Evolutionary conservation across 202 grass and related monocot species (phyloP).

Genomic region (Saccharum hybrid): DNA sequence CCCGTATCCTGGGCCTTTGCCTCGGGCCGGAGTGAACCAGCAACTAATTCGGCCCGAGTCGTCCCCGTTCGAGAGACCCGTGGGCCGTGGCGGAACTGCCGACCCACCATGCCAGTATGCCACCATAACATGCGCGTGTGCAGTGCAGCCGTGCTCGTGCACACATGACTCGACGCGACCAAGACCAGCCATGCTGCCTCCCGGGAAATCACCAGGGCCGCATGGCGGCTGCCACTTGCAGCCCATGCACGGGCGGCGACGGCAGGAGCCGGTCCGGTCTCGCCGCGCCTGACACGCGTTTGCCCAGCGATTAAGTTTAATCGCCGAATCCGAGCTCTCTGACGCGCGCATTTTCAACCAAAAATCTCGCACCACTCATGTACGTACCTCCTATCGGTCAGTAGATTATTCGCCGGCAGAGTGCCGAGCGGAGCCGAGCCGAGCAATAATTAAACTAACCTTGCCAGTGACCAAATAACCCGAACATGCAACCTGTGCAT

Average conservation of each 20-base stretch:
- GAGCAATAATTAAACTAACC: neutral
- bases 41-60: neutral
- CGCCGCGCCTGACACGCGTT: slow-evolving; percentile 25
- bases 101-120: too few species aligned
- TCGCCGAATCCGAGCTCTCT: neutral
- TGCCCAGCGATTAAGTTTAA: neutral
- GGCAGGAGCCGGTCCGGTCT: neutral
- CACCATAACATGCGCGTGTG: neutral
- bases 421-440: neutral
- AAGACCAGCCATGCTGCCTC: neutral
- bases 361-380: neutral
- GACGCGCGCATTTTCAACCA: slow-evolving; percentile 7
- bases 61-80: neutral
- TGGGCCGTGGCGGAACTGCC: neutral
- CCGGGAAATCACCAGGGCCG: neutral
- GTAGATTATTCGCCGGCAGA: neutral
- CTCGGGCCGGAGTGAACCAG: neutral
- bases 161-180: neutral
- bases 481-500: neutral
- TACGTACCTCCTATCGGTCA: neutral
- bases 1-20: neutral
- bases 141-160: neutral
- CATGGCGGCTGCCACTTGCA: slow-evolving; percentile 9
- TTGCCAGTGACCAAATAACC: neutral
- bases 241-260: slow-evolving; percentile 20